Base-by-base conservation (phyloP, 2,329 filamentous ascomycete species). In the Chrysoporthe puriensis region DNA sequence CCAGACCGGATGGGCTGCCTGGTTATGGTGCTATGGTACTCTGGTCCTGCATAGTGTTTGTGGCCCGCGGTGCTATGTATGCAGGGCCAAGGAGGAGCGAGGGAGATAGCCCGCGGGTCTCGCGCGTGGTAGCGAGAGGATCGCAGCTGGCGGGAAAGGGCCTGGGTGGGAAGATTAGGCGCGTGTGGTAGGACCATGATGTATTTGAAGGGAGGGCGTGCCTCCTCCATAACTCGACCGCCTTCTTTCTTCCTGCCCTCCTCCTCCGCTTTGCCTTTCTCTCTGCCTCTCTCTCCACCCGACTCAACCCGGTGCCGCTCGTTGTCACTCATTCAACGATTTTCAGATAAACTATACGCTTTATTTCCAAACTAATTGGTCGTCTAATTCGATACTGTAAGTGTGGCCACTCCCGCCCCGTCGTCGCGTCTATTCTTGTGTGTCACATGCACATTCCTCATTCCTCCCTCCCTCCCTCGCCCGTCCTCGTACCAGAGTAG, bases 321-420 rank as follows among this genome's bases (percentile, higher is more conserved):
- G 50, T 66, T 68, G 66, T 66, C 63, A 61, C 58, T 68, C 66
- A 21, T 68, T 68, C 50, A 43, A 40, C 56, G 40, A 11, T 7
- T 40, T 40, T 40, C 26, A 26, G 26, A 26, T 26, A 26, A 2
- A 26, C 26, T 26, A 26, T 26, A 26, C 26, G 26, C 26, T 58
- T 62, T 65, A 46, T 57, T 18, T 16, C 36, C 9, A 54, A 52
- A 56, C 16, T 43, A 48, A 40, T 21, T 34, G n/a, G 18, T 26
- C 44, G 9, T 50, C 62, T 67, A 56, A 60, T 64, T 56, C 34
- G 7, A 36, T 13, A 42, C 21, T 42, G 67, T 69, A 69, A 69
- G 67, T 68, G 43, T 40, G 43, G 16, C 42, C 43, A 8, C 26
- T 13, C 14, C 44, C 46, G 43, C 42, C 32, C 40, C 21, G 34